A percentile compares a stretch with the other conserved stretches of the same genome.
Evolutionary conservation across 116 monocot species (phyloP).

Genomic region (Phalaenopsis hybrid): DNA sequence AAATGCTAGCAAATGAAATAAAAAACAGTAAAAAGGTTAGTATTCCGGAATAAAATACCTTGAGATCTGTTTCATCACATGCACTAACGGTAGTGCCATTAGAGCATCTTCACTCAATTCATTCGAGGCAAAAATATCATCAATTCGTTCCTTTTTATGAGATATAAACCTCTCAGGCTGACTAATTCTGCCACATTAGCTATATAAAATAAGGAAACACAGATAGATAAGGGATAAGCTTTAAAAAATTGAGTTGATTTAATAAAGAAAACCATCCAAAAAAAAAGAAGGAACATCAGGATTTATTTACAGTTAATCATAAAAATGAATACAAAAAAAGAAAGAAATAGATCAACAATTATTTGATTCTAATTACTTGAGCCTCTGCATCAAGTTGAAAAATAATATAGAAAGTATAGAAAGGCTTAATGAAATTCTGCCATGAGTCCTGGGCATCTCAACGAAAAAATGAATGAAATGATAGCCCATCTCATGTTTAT

Average conservation of each 20-base stretch:
- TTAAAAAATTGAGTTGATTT: not conserved
- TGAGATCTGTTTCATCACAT: conserved; percentile 5
- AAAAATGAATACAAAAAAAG: too few species aligned
- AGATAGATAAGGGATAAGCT: not conserved
- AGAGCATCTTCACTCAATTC: conserved; percentile 1
- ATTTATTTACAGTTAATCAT: too few species aligned
- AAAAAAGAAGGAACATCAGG: not conserved
- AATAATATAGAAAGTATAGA: too few species aligned
- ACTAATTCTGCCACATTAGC: not conserved
- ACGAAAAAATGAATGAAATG: too few species aligned
- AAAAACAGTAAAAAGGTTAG: not conserved
- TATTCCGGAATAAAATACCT: not conserved
- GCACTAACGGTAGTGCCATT: not conserved
- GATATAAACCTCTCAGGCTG: not conserved
- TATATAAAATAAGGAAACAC: not conserved
- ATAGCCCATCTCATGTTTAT: too few species aligned
- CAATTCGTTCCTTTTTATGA: not conserved
- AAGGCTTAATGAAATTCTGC: too few species aligned
- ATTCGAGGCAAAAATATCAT: not conserved
- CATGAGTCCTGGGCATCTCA: too few species aligned
- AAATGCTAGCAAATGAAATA: too few species aligned
- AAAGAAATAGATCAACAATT: too few species aligned
- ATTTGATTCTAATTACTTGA: too few species aligned
- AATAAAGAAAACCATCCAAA: not conserved
- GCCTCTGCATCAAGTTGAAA: too few species aligned